Base-by-base conservation (phyloP, 768 basidiomycete species). In the Collybiopsis luxurians region DNA sequence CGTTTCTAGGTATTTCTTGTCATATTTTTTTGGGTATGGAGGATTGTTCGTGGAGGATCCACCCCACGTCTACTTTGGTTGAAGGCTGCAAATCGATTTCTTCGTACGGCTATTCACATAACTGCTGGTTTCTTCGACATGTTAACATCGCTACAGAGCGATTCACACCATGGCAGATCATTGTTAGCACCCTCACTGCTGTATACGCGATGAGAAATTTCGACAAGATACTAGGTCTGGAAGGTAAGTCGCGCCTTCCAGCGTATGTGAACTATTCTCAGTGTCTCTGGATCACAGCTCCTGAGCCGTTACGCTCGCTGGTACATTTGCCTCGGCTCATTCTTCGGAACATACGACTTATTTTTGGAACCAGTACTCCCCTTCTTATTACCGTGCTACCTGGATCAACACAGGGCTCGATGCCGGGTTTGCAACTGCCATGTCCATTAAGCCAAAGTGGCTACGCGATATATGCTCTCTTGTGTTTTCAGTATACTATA, bases 131-230 rank as follows among this genome's bases (percentile, higher is more conserved):
- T 40, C 36, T 24, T 30, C 39, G 11, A 49, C 24, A 47, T 53
- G 56, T 58, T 38, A 39, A 46, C 38, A 36, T 36, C 48, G 21
- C 36, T 23, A 23, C 61, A 93, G 87, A 79, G 66, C 84, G 85
- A 21, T 96, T 93, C 75, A 89, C 95, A 0, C 97, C 97, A n/a
- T 99, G 94, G 89, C 95, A 99, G 67, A 79, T 98, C 64, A 82
- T 98, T 49, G 80, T 93, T 55, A 89, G 84, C 62, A 92, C 94
- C 0, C 73, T 97, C 57, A 97, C 95, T 1, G 71, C 83, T 27
- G 76, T 96, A 4, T 99, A 98, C 68, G 87, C 91, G 17, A 67
- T 89, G 47, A 79, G 90, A 12, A 91, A 98, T 70, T 72, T 95
- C 12, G 94, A 95, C 71, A 89, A 87, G 71, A 79, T 97, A 15